Percentiles rank a stretch among this genome's conserved stretches.
phyloP scores from a whole-genome alignment of 2,329 filamentous ascomycete species.

The Escovopsis sp. region DNA sequence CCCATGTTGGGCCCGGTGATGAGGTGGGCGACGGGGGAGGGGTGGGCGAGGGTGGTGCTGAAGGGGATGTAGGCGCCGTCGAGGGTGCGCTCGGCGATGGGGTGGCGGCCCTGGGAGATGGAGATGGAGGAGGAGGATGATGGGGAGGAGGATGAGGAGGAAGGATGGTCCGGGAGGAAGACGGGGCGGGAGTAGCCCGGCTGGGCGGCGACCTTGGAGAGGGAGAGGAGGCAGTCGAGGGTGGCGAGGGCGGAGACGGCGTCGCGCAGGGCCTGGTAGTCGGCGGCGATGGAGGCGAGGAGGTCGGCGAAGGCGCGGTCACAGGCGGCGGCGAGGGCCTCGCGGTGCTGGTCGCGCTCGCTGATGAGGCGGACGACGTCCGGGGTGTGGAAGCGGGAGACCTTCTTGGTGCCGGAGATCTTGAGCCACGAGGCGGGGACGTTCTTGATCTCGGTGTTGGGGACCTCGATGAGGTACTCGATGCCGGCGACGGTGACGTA shows the following conservation, averaged over 20 bases:
- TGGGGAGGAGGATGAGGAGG: slow-evolving; percentile 48
- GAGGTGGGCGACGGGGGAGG: slow-evolving; percentile 57
- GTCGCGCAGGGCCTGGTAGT: slow-evolving; percentile 82
- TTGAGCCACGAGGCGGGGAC: slow-evolving; percentile 93
- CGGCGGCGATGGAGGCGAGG: slow-evolving; percentile 57
- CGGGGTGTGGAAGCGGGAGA: slow-evolving; percentile 87
- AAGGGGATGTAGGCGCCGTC: slow-evolving; percentile 86
- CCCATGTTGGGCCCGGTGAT: slow-evolving; percentile 98
- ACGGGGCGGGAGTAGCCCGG: slow-evolving; percentile 77
- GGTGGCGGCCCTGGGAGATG: slow-evolving; percentile 57
- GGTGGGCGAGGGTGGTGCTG: slow-evolving; percentile 55
- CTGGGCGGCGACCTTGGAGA: slow-evolving; percentile 69
- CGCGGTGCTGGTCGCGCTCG: slow-evolving; percentile 88
- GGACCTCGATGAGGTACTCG: slow-evolving; percentile 86
- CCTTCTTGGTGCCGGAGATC: slow-evolving; percentile 84
- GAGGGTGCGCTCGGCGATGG: slow-evolving; percentile 87
- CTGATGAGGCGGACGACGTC: slow-evolving; percentile 70
- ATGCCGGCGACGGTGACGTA: slow-evolving; percentile 82
- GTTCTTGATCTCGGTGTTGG: slow-evolving; percentile 65
- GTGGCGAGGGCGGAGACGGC: slow-evolving; percentile 73
- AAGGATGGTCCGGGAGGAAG: slow-evolving; percentile 41
- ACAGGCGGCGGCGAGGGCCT: slow-evolving; percentile 82
- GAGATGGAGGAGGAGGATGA: slow-evolving; percentile 48
- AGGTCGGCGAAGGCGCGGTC: slow-evolving; percentile 65
- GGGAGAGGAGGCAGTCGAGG: slow-evolving; percentile 77